Evolutionary conservation across 1,139 yeast genomes (phyloP), one percentile per base, ranked within the genome.

Genomic region (Blastobotrys serpentis): DNA sequence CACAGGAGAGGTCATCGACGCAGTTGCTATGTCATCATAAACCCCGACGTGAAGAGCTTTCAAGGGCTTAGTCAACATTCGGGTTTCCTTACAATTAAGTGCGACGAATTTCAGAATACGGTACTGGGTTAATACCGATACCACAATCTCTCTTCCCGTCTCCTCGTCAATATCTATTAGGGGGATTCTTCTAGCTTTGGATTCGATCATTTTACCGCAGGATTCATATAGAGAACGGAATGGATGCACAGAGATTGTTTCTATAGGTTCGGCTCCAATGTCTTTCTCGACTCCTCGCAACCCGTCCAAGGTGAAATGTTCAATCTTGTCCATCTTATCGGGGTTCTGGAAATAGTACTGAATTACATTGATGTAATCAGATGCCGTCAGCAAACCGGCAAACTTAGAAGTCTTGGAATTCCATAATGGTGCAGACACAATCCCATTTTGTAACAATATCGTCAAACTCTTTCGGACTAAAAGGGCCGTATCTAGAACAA

Each of bases 351-450:
- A 85, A 68, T 90, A 92, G 70, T 92, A 92, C 65, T 92, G 96
- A 56, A 94, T 88, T 44, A 92, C 98, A 62, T 92, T 92, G 58
- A 92, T 86, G 66, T 90, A 94, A 71, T 94, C 98, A 40, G 87
- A 80, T 25, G 95, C 84, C 2, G 98, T 92, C 64, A 94, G 74
- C 54, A 94, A 76, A 2, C 99, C 99, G 1, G 98, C 98, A 71
- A 92, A 94, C 59, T 87, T 76, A 17, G 95, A 85, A 4, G 86
- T 84, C 62, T 84, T 80, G 51, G 89, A 85, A 67, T 92, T 87
- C 99, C 99, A 94, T 52, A 94, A 74, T 2, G 99, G 98, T 2
- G 98, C 98, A 44, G 95, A 84, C 26, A 94, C 97, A 60, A 94
- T 88, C 63, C 88, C 87, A 66, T 94, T 94, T 64, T 94, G 98